These are phyloP conservation scores for Linanthus parryae DNA, from an alignment of 148 eudicot genomes.

Conservation along the genomic window DNA sequence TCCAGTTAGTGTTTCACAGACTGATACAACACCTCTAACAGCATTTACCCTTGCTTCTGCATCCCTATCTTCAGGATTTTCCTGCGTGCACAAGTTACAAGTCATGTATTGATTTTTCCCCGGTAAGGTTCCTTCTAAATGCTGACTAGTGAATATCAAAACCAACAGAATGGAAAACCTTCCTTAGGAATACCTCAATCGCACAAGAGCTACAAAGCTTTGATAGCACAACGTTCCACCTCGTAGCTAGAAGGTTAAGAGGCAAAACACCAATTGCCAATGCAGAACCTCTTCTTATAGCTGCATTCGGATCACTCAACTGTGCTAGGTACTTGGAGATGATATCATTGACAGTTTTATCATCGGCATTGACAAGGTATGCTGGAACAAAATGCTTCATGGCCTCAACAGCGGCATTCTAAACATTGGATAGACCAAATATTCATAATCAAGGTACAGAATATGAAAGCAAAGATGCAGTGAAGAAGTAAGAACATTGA, in stretches of 20 bases:
- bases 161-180: conserved; percentile 14
- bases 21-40: conserved; percentile 76
- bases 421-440: conserved; percentile 17
- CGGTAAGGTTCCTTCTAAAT: too few species aligned
- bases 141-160: too few species aligned
- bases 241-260: conserved; percentile 49
- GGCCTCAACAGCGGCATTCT: conserved; percentile 89
- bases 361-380: conserved; percentile 47
- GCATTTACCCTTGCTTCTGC: conserved; percentile 98
- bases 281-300: conserved; percentile 95
- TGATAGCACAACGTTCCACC: conserved; percentile 57
- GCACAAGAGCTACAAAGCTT: conserved; percentile 75
- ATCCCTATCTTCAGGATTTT: conserved; percentile 84
- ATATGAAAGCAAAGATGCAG: background rate
- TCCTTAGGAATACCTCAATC: conserved; percentile 53
- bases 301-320: conserved; percentile 80
- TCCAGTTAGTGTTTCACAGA: conserved; percentile 60
- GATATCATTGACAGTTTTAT: conserved; percentile 44
- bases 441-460: too few species aligned
- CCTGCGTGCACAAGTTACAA: too few species aligned
- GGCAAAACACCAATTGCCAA: conserved; percentile 87
- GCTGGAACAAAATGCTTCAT: conserved; percentile 67
- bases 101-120: too few species aligned
- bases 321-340: conserved; percentile 56
- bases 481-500: conserved; percentile 1